Evolutionary conservation across 345 rosid species (phyloP).

Genomic region (Lepidium africanum): DNA sequence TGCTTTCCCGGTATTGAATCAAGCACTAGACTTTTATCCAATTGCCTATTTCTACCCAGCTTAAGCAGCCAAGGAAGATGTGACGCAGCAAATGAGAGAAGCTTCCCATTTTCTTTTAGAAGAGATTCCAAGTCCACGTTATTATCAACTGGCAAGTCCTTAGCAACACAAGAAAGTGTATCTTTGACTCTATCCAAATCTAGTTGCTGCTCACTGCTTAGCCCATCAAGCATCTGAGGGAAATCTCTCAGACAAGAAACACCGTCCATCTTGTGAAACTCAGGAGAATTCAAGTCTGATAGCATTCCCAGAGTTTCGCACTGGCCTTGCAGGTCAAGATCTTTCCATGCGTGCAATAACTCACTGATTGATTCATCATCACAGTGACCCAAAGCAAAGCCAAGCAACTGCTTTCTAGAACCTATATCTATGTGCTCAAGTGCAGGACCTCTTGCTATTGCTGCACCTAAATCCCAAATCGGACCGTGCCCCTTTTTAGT

Average conservation of each 20-base stretch:
- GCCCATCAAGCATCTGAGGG: conserved; percentile 41
- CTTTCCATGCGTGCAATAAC: conserved; percentile 96
- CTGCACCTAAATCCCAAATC: conserved; percentile 96
- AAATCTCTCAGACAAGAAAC: conserved; percentile 40
- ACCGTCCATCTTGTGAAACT: conserved; percentile 37
- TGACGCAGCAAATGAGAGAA: conserved; percentile 59
- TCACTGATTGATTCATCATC: conserved; percentile 90
- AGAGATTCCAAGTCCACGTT: conserved; percentile 51
- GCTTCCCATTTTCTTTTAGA: conserved; percentile 64
- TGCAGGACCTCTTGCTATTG: conserved; percentile 95
- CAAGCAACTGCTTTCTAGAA: conserved; percentile 75
- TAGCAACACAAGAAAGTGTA: conserved; percentile 53
- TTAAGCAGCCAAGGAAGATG: conserved; percentile 92
- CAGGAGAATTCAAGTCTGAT: conserved; percentile 46
- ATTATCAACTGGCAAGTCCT: conserved; percentile 46
- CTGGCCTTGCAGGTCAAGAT: conserved; percentile 83
- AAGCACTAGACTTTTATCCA: conserved; percentile 36
- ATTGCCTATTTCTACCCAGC: conserved; percentile 44
- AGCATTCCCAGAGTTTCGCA: conserved; percentile 57
- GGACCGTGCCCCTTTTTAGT: conserved; percentile 87
- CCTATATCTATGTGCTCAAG: conserved; percentile 73
- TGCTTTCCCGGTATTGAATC: conserved; percentile 55
- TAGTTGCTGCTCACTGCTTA: conserved; percentile 36
- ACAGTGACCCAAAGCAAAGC: conserved; percentile 91
- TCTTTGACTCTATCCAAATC: conserved; percentile 37